A percentile compares a stretch with the other conserved stretches of the same genome.
Conservation (phyloP, 1,139 yeast genomes). For the Debaryomyces sp. region DNA sequence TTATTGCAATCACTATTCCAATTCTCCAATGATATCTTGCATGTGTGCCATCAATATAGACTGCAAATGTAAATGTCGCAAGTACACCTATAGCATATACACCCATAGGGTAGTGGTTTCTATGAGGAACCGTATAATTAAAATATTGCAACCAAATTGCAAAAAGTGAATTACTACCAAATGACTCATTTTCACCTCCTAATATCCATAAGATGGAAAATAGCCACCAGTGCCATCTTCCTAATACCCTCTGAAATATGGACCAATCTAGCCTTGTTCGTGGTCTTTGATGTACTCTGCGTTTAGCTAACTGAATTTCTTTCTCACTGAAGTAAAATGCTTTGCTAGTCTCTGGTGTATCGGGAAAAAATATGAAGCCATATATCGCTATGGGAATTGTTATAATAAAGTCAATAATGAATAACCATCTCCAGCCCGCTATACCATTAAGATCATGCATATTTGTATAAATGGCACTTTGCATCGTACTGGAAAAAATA, state of each 20-base stretch:
- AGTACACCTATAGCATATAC: slow-evolving; percentile 55
- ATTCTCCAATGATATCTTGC: slow-evolving; percentile 56
- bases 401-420: slow-evolving; percentile 37
- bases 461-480: slow-evolving; percentile 35
- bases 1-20: slow-evolving; percentile 42
- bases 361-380: slow-evolving; percentile 61
- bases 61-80: slow-evolving; percentile 48
- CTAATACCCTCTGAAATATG: slow-evolving; percentile 48
- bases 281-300: slow-evolving; percentile 39
- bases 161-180: slow-evolving; percentile 53
- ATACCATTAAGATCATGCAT: slow-evolving; percentile 35
- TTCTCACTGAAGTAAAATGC: slow-evolving; percentile 34
- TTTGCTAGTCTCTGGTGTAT: slow-evolving; percentile 52
- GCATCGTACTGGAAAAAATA: slow-evolving; percentile 43
- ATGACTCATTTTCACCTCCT: slow-evolving; percentile 64
- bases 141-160: slow-evolving; percentile 52
- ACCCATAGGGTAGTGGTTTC: slow-evolving; percentile 62
- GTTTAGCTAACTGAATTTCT: slow-evolving; percentile 40
- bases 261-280: slow-evolving; percentile 44
- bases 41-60: slow-evolving; percentile 50
- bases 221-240: slow-evolving; percentile 62
- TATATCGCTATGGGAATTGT: slow-evolving; percentile 53
- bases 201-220: slow-evolving; percentile 57
- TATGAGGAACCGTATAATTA: slow-evolving; percentile 45
- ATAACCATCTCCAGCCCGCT: slow-evolving; percentile 45